These are phyloP conservation scores for Adansonia gregorii DNA, from an alignment of 441 rosid species.

Conservation along the genomic window DNA sequence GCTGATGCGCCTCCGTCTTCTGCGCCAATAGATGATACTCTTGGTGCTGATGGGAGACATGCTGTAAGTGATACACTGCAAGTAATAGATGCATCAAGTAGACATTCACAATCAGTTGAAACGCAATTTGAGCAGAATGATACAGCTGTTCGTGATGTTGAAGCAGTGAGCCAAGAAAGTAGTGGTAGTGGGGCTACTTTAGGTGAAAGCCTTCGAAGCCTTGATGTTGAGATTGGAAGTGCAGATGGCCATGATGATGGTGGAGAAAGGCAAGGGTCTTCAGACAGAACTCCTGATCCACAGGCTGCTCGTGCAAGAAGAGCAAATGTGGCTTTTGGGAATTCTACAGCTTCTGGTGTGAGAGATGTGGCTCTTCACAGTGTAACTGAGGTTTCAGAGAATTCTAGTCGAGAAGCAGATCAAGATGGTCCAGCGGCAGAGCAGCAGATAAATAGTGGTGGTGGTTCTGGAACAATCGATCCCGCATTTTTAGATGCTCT, in stretches of 20 bases:
- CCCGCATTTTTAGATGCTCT: constrained; percentile 98
- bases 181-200: constrained; percentile 97
- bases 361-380: constrained; percentile 90
- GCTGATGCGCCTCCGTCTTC: constrained; percentile 50
- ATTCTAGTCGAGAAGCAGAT: constrained; percentile 85
- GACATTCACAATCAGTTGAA: constrained; percentile 68
- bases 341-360: constrained; percentile 55
- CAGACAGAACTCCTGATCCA: constrained; percentile 65
- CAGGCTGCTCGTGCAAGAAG: constrained; percentile 75
- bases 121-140: constrained; percentile 97
- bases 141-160: constrained; percentile 82
- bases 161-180: constrained; percentile 99
- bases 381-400: constrained; percentile 95
- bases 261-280: constrained; percentile 88
- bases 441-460: constrained; percentile 69
- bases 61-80: constrained; percentile 52
- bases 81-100: constrained; percentile 41
- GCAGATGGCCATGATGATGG: constrained; percentile 99
- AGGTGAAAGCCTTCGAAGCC: constrained; percentile 97
- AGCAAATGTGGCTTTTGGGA: constrained; percentile 59
- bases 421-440: constrained; percentile 71
- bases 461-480: constrained; percentile 83
- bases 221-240: constrained; percentile 99
- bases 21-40: constrained; percentile 49
- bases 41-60: constrained; percentile 51